Percentiles rank a stretch among this genome's conserved stretches.
These are phyloP conservation scores for Amaranthus hypochondriacus DNA, from an alignment of 148 eudicot species.

Conservation along the genomic window DNA sequence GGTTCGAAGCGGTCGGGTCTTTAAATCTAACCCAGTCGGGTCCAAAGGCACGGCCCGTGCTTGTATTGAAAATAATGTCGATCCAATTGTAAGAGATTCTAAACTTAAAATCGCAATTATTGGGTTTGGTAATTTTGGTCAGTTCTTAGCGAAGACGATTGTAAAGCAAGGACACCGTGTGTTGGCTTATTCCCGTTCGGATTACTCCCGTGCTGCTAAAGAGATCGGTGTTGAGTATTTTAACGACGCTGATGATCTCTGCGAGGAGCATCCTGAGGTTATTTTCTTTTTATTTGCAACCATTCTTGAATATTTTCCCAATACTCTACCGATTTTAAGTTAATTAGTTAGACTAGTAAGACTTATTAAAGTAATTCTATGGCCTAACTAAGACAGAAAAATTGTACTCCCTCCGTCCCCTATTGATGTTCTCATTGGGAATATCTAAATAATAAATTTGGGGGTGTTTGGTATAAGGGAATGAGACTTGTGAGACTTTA, in stretches of 20 bases:
- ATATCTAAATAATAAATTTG: no score
- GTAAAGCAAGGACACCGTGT: slow-evolving; percentile 55
- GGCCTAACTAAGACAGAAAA: no score
- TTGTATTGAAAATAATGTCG: background rate
- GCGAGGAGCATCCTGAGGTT: slow-evolving; percentile 70
- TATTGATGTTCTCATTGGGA: no score
- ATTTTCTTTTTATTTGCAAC: background rate
- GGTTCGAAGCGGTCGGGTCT: background rate
- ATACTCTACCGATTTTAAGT: no score
- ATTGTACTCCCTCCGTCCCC: no score
- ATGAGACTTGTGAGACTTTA: no score
- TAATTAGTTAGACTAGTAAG: no score
- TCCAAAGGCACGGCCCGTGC: background rate
- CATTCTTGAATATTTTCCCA: no score
- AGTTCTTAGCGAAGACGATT: slow-evolving; percentile 55
- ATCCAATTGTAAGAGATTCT: background rate
- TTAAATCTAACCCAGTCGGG: background rate
- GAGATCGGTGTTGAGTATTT: slow-evolving; percentile 49
- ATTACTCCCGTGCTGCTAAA: slow-evolving; percentile 33
- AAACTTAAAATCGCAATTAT: slow-evolving; percentile 52
- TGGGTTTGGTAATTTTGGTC: slow-evolving; percentile 73
- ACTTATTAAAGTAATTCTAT: no score
- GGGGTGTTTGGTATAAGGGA: no score
- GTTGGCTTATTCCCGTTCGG: slow-evolving; percentile 51
- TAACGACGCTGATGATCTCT: slow-evolving; percentile 44